Base-by-base conservation (phyloP, 106 monocot genomes). In the Allium sativum region DNA sequence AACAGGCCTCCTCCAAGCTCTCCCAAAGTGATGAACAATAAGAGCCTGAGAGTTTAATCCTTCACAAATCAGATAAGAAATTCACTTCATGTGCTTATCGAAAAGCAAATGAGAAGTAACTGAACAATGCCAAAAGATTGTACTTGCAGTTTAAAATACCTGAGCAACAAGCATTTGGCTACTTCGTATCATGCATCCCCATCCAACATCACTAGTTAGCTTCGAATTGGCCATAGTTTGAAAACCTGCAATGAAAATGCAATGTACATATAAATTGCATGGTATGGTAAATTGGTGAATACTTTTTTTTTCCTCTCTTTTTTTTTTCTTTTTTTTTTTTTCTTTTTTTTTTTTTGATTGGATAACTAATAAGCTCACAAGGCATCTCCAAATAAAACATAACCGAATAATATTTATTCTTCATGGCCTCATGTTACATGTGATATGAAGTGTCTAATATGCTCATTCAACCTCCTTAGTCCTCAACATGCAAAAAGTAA, bases 111-210 rank as follows among this genome's bases (percentile, higher is more conserved):
- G 21, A 58, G n/a, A 21, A 9, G 22, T 40, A 67, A 7, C 11
- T 19, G 19, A 18, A 60, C n/a, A 12, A 41, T 21, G 54, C n/a
- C 17, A 18, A 44, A 42, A 59, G n/a, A 8, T 41, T 43, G 15
- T n/a, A 45, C 41, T 3, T 12, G 45, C 13, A 21, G 21, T 10
- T 44, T 31, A 31, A 31, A 31, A 41, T 70, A 86, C 93, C 86
- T 98, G 98, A 13, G 98, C 88, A 70, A 98, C 84, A 74, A 98
- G 87, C 98, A 98, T 98, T 81, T 98, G 98, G 74, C 98, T 98
- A 79, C 98, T 92, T 82, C 98, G 80, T 22, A 98, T 92, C 98
- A 98, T 98, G 72, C 98, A 98, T 45, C 92, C 98, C 98, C 98
- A 98, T 61, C 82, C 79, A 19, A 91, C 92, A 81, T 98, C 98